Evolutionary conservation across 1,284 basidiomycete genomes (phyloP).

Genomic region (Tilletia walkeri): DNA sequence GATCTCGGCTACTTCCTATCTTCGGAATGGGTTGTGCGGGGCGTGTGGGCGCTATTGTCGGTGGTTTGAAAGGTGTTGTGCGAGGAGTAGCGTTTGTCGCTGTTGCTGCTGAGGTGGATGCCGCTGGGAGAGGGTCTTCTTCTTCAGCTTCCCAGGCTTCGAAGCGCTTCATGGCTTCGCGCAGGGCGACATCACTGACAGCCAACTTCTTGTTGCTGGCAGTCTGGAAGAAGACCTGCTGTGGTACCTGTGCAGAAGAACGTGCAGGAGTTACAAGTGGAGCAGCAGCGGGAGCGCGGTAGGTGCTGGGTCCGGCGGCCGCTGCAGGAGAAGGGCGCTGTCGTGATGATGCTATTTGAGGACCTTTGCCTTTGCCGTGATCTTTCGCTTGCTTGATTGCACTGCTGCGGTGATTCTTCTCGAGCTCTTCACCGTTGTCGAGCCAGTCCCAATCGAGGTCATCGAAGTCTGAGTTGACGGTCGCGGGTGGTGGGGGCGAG

Average conservation of each 20-base stretch:
- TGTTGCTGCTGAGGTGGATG: not conserved
- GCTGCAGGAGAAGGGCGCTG: not conserved
- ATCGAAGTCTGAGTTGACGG: slow-evolving; percentile 11
- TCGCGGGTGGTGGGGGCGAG: too few species aligned
- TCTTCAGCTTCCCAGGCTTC: slow-evolving; percentile 9
- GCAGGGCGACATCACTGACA: slow-evolving; percentile 2
- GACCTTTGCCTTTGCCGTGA: slow-evolving; percentile 1
- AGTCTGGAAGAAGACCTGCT: slow-evolving; percentile 17
- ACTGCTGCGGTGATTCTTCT: not conserved
- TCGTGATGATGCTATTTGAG: too few species aligned
- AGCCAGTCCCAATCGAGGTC: slow-evolving; percentile 17
- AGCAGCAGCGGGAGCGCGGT: not conserved
- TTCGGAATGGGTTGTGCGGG: too few species aligned
- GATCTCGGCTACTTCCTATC: not conserved
- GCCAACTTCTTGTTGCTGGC: slow-evolving; percentile 12
- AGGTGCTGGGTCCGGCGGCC: not conserved
- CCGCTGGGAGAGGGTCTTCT: not conserved
- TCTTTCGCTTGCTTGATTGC: not conserved
- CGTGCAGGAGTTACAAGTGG: not conserved
- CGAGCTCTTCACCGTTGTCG: slow-evolving; percentile 4
- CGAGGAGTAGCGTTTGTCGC: not conserved
- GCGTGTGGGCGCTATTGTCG: too few species aligned
- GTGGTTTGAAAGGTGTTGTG: too few species aligned
- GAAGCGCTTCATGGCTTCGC: not conserved
- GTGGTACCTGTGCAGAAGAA: not conserved